Evolutionary conservation across 2,329 filamentous ascomycete genomes (phyloP), one percentile per base, ranked within the genome.

Genomic region (Trichoderma aggressivum): DNA sequence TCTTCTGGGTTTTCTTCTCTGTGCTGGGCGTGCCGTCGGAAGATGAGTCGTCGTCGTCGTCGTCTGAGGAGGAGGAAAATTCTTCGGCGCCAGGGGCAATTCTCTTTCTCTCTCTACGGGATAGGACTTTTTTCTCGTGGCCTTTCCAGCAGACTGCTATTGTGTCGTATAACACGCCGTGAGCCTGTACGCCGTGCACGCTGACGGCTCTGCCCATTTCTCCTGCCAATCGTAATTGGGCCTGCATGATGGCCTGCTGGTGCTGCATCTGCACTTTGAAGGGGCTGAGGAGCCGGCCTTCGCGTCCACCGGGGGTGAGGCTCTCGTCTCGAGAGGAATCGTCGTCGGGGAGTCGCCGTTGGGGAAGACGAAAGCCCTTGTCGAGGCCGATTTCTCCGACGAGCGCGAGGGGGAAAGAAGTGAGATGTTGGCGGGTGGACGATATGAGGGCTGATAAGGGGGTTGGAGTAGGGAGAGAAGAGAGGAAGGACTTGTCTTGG

Each of bases 301-400:
- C 91, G 36, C 92, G 86, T 1, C 91, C 89, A 2, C 92, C 92
- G 0, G 90, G 89, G 0, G 92, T 94, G 24, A 92, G 80, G 58
- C 64, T 66, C 8, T 74, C 72, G 63, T 80, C 76, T 21, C 78
- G 76, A n/a, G 75, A 72, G 5, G 76, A 69, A 18, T 76, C 72
- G 6, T 75, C 72, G 2, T 72, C 75, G 14, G 85, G 78, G 2
- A 84, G 81, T 87, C 86, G 89, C 18, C 85, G 81, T 74, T 86
- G 83, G 0, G 93, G 93, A 26, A 96, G 87, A 14, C 92, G 89
- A 76, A 94, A 95, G 11, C 88, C 87, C 75, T 91, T 92, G 80
- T 96, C 93, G 18, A 96, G 80, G 1, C 93, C 93, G 32, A 94
- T 86, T 80, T 96, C 93, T 21, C 93, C 93, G 2, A 96, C 84